A percentile compares a stretch with the other conserved stretches of the same genome.
Evolutionary conservation across 306 rosid genomes (phyloP).

Genomic region (Pyrus bretschneideri): DNA sequence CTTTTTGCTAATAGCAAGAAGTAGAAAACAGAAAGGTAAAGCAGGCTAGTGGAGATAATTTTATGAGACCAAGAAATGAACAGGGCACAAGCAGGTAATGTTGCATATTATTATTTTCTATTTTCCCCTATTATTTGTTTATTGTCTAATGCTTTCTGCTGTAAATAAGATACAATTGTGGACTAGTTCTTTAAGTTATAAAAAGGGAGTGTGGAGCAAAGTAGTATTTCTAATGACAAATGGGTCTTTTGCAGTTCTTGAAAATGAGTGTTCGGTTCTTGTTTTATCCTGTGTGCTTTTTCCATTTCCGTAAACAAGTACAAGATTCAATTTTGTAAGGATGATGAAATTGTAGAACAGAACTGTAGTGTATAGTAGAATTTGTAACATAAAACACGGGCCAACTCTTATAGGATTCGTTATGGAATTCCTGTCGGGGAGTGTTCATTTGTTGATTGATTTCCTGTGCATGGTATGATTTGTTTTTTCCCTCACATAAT

Average conservation of each 20-base stretch:
- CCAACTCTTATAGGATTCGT: background rate
- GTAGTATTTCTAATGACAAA: background rate
- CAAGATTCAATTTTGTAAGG: background rate
- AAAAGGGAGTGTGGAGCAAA: background rate
- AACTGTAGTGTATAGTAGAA: background rate
- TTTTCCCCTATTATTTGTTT: background rate
- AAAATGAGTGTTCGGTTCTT: background rate
- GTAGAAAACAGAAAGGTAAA: slow-evolving; percentile 46
- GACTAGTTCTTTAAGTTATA: background rate
- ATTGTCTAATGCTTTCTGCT: background rate
- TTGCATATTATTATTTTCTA: slow-evolving; percentile 6
- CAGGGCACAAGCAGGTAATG: slow-evolving; percentile 56
- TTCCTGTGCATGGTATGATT: background rate
- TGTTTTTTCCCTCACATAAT: slow-evolving; percentile 2
- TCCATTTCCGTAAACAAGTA: background rate
- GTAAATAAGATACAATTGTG: background rate
- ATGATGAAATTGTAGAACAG: background rate
- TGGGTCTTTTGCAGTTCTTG: background rate
- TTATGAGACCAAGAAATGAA: slow-evolving; percentile 27
- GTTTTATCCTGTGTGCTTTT: background rate
- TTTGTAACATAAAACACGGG: background rate
- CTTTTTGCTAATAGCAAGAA: slow-evolving; percentile 50
- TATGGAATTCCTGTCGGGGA: background rate
- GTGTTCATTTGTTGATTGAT: background rate
- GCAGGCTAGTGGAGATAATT: slow-evolving; percentile 31